Evolutionary conservation across 1,284 basidiomycete genomes (phyloP), one percentile per base, ranked within the genome.

Genomic region (Marasmius tenuissimus): DNA sequence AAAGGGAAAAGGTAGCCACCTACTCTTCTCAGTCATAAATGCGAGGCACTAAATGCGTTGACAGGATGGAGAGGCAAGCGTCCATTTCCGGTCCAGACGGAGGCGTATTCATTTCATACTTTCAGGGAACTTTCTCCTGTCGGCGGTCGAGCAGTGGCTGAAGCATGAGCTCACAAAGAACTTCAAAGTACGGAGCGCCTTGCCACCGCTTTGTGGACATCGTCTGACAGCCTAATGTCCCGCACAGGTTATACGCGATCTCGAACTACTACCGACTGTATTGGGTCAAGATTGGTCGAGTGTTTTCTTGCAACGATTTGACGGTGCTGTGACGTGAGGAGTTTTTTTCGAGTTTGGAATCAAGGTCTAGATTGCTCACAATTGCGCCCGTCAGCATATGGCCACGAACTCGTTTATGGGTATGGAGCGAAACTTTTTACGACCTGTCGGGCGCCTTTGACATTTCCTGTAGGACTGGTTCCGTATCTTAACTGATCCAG

Each of bases 91-190:
- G 35, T 16, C 8, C 12, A 38, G 12, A 37, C 11, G 34, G 35
- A n/a, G n/a, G 27, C n/a, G 9, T 54, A 37, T 20, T 54, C n/a
- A 54, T 10, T 18, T 27, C 27, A 37, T n/a, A 18, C 9, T 37
- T 37, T 3, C 34, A 54, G 52, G 52, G n/a, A 98, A 98, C 37
- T 99, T 97, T 76, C 73, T 98, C 22, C 79, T 99, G 3, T 94
- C 93, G 3, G 94, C 95, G 0, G 88, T 91, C 8, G 94, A 97
- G 74, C 94, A 96, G 69, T 96, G 93, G 86, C 81, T 97, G 63
- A 97, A 98, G 73, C 85, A 97, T 52, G 96, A 98, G 71, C 79
- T 98, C 18, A 93, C 93, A 16, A 98, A 97, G 81, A 96, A 97
- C 73, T 96, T 97, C 81, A 94, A 93, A 77, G 92, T 82, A 63